phyloP scores from a whole-genome alignment of 176 grass and related monocot genomes.

The Oryza brachyantha region DNA sequence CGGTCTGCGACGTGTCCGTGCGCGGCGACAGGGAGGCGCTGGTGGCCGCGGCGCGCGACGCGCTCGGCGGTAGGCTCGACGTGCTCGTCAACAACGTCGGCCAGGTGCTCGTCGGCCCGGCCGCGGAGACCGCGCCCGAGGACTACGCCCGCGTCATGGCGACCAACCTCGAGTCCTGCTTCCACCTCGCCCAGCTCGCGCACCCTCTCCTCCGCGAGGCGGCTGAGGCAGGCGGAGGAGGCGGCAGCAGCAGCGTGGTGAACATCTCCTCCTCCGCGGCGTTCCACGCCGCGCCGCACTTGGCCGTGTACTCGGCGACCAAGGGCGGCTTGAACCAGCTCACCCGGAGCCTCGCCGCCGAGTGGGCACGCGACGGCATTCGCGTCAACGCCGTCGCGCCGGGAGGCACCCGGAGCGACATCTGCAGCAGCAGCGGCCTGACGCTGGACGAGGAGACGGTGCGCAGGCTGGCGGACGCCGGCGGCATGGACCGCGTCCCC shows the following conservation, averaged over 20 bases:
- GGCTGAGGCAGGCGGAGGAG: too few relatives aligned
- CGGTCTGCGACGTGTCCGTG: constrained; percentile 40
- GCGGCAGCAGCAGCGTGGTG: constrained; percentile 14
- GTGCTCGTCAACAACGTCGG: constrained; percentile 46
- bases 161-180: constrained; percentile 39
- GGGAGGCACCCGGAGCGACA: constrained; percentile 11
- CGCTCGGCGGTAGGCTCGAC: constrained; percentile 37
- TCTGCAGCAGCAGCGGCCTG: not conserved
- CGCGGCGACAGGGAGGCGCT: constrained; percentile 25
- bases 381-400: constrained; percentile 39
- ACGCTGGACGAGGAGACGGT: not conserved
- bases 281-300: not conserved
- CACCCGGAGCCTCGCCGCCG: constrained; percentile 24
- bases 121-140: constrained; percentile 16
- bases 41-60: not conserved
- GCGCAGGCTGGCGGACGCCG: not conserved
- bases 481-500: not conserved
- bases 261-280: constrained; percentile 30
- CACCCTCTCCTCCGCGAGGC: constrained; percentile 11
- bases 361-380: constrained; percentile 24
- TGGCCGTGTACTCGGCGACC: constrained; percentile 6
- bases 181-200: constrained; percentile 47
- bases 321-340: constrained; percentile 41
- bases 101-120: not conserved
- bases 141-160: constrained; percentile 33